Conservation (phyloP, 2,329 filamentous ascomycete genomes). For the Diaporthe batatas region DNA sequence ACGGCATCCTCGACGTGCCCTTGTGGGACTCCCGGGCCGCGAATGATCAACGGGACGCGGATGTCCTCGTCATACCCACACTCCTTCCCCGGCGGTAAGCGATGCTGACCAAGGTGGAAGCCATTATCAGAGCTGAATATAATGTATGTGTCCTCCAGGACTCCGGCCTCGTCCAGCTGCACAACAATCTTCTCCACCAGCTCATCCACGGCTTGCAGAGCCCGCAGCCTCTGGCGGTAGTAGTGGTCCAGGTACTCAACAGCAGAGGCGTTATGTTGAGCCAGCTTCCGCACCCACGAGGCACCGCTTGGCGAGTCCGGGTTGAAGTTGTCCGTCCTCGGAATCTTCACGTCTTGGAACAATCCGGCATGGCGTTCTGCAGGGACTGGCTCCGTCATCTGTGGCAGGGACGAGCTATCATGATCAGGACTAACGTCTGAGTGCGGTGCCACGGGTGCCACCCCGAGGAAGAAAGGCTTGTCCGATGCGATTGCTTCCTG, state of each 20-base stretch:
- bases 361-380: slow-evolving; percentile 71
- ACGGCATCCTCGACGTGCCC: slow-evolving; percentile 59
- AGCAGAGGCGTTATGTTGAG: slow-evolving; percentile 52
- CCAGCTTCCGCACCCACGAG: slow-evolving; percentile 59
- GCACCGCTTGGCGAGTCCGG: slow-evolving; percentile 63
- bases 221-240: slow-evolving; percentile 64
- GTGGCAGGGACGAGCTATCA: slow-evolving; percentile 53
- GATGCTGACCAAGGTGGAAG: slow-evolving; percentile 71
- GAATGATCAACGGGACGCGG: slow-evolving; percentile 70
- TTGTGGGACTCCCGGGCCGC: slow-evolving; percentile 66
- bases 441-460: slow-evolving; percentile 72
- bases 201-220: slow-evolving; percentile 69
- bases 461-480: slow-evolving; percentile 70
- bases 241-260: slow-evolving; percentile 63
- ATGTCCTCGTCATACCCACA: slow-evolving; percentile 72
- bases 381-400: slow-evolving; percentile 64
- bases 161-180: slow-evolving; percentile 62
- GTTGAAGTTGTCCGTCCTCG: slow-evolving; percentile 76
- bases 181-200: slow-evolving; percentile 62
- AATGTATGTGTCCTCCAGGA: slow-evolving; percentile 72
- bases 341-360: slow-evolving; percentile 70
- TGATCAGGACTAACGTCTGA: slow-evolving; percentile 63
- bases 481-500: slow-evolving; percentile 63
- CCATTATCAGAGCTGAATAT: slow-evolving; percentile 72
- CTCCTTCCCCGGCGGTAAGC: slow-evolving; percentile 69